Evolutionary conservation across 139 green algal species (phyloP), one percentile per base, ranked within the genome.

Genomic region (Tetraselmis chui): DNA sequence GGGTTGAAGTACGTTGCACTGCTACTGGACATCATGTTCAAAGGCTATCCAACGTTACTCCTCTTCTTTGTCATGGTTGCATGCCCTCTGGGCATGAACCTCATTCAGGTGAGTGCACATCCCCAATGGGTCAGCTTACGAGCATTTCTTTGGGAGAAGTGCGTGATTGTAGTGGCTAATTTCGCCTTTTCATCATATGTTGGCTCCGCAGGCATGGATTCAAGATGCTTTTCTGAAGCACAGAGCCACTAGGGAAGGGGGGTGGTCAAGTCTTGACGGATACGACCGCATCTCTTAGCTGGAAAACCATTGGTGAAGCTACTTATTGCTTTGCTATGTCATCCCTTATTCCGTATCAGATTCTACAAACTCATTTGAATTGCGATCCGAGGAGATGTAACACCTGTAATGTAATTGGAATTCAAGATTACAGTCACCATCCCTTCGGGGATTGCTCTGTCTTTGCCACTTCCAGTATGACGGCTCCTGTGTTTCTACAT

Each of bases 61-160:
- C 84, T 93, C 2, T 90, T 85, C 31, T 76, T 84, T 18, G 89
- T 92, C 74, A 92, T 93, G 89, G 82, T 93, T 28, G 77, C 77
- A 28, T 92, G 89, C 77, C 90, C 90, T 24, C 76, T 93, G 30
- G 29, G 82, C 1, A 90, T 93, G 85, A 93, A 93, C 79, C 29
- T 91, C 11, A 26, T 84, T 23, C 90, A 93, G 87, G 45, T 89
- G 29, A 31, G 45, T 24, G 5, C 0, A 67, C 45, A 5, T 23
- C 0, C 11, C n/a, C 22, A 2, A 30, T 83, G 79, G 28, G n/a
- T 28, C 26, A n/a, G 28, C 59, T 29, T 58, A 31, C 28, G 58
- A 29, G 58, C 23, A 1, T 22, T 27, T 58, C 32, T 25, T 5
- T 80, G 29, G n/a, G n/a, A n/a, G n/a, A n/a, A n/a, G n/a, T n/a